Evolutionary conservation across 1,284 basidiomycete genomes (phyloP).

Genomic region (Sanghuangporus weigelae): DNA sequence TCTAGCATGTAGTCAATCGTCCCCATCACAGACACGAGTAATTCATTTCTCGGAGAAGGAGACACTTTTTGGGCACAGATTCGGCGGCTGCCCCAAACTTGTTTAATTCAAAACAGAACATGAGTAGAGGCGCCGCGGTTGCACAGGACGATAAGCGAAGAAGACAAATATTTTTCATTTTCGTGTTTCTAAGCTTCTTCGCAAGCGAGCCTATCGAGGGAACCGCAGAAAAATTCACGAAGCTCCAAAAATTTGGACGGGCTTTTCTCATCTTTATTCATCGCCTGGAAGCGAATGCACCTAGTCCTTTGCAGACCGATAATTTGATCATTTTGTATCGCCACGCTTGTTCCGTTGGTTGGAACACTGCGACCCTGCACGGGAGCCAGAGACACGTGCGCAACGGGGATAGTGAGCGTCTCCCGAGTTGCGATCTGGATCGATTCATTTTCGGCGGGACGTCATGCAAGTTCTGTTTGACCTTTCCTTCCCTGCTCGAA

Average conservation of each 20-base stretch:
- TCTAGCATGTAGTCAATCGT: background rate
- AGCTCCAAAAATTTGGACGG: background rate
- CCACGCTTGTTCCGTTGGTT: background rate
- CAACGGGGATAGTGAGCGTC: background rate
- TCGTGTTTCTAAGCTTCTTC: background rate
- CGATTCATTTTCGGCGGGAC: background rate
- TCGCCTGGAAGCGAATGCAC: background rate
- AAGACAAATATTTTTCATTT: background rate
- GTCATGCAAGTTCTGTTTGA: background rate
- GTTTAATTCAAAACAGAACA: background rate
- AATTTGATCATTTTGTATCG: background rate
- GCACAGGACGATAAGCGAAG: background rate
- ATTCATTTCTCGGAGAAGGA: background rate
- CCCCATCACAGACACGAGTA: background rate
- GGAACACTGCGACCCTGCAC: background rate
- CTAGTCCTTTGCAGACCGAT: background rate
- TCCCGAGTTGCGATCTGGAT: background rate
- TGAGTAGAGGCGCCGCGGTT: background rate
- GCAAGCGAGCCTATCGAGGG: background rate
- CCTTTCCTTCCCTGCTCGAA: background rate
- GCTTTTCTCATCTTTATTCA: too few relatives aligned
- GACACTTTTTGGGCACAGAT: background rate
- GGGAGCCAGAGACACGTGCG: background rate
- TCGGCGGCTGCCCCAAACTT: background rate
- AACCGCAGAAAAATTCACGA: background rate